Conservation (phyloP, 179 eudicot species). For the Camellia oleifera region DNA sequence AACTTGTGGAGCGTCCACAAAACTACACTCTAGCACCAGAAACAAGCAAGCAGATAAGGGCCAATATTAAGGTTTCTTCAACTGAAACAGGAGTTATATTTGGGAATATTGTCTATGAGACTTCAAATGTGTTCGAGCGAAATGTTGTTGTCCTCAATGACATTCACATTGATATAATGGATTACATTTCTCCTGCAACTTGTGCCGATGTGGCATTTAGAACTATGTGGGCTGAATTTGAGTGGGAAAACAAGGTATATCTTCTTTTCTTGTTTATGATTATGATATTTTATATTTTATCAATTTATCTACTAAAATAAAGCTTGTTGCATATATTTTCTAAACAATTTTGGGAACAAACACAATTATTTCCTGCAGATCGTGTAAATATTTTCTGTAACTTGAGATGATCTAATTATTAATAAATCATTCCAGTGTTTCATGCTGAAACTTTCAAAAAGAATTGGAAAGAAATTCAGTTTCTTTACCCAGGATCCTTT, state of each 20-base stretch:
- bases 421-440: background rate
- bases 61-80: conserved; percentile 91
- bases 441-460: background rate
- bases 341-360: background rate
- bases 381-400: background rate
- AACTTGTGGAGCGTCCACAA: conserved; percentile 97
- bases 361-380: background rate
- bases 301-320: background rate
- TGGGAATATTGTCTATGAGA: conserved; percentile 92
- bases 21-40: conserved; percentile 94
- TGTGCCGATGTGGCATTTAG: conserved; percentile 94
- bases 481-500: background rate
- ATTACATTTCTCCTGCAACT: conserved; percentile 88
- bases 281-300: background rate
- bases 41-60: conserved; percentile 92
- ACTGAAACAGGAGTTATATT: conserved; percentile 95
- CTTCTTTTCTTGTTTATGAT: background rate
- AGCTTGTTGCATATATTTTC: background rate
- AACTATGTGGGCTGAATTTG: conserved; percentile 98
- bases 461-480: background rate
- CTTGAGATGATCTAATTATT: background rate
- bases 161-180: conserved; percentile 98
- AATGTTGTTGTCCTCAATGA: conserved; percentile 91
- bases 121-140: conserved; percentile 90
- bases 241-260: conserved; percentile 98